Evolutionary conservation across 768 basidiomycete genomes (phyloP).

Genomic region (Leccinum imitatum): DNA sequence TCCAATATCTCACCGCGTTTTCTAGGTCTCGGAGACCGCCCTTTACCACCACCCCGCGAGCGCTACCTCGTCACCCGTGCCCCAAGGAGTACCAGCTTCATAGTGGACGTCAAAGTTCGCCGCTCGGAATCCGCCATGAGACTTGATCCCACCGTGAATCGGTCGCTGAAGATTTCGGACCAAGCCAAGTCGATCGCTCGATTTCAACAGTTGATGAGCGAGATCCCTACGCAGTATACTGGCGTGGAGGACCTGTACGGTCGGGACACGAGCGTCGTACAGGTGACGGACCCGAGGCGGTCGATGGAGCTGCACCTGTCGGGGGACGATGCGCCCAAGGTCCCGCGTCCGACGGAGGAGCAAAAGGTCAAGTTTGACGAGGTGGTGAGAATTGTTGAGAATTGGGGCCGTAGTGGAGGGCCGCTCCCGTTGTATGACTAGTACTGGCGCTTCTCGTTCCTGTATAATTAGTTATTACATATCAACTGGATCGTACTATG

Average conservation of each 20-base stretch:
- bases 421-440: background rate
- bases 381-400: slow-evolving; percentile 65
- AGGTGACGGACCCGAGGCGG: slow-evolving; percentile 33
- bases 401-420: slow-evolving; percentile 33
- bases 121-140: slow-evolving; percentile 40
- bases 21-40: slow-evolving; percentile 49
- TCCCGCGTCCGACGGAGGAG: slow-evolving; percentile 53
- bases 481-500: background rate
- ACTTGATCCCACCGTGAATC: slow-evolving; percentile 41
- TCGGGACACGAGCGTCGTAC: slow-evolving; percentile 61
- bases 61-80: slow-evolving; percentile 50
- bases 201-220: slow-evolving; percentile 58
- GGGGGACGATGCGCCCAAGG: slow-evolving; percentile 58
- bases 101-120: slow-evolving; percentile 49
- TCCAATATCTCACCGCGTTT: background rate
- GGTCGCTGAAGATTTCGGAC: slow-evolving; percentile 40
- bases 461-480: background rate
- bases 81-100: slow-evolving; percentile 37
- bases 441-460: background rate
- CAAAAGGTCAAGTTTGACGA: slow-evolving; percentile 63
- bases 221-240: slow-evolving; percentile 36
- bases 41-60: slow-evolving; percentile 62
- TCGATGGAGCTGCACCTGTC: slow-evolving; percentile 13
- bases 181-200: slow-evolving; percentile 22
- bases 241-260: slow-evolving; percentile 74